Percentiles rank a stretch among this genome's conserved stretches.
Conservation (phyloP, 306 rosid species). For the Luffa aegyptiaca region DNA sequence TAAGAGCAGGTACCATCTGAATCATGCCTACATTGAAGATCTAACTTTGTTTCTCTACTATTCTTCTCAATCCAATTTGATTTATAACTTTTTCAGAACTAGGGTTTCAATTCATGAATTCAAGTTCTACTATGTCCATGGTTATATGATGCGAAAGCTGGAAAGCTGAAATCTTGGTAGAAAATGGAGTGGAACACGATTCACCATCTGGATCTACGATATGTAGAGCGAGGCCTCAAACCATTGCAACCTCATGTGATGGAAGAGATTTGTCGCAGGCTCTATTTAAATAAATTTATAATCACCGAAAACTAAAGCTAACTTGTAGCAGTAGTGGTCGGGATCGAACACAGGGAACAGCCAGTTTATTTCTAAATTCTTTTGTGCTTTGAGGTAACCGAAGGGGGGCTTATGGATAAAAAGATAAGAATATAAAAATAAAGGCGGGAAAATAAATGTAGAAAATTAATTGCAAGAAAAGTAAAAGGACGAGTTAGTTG, state of each 20-base stretch:
- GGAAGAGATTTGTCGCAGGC: too few species aligned
- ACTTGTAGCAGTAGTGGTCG: too few species aligned
- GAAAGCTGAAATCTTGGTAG: background rate
- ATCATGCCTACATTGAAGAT: background rate
- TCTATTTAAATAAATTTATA: too few species aligned
- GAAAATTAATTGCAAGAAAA: too few species aligned
- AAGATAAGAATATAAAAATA: too few species aligned
- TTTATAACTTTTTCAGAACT: background rate
- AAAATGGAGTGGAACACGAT: slow-evolving; percentile 95
- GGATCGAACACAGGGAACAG: too few species aligned
- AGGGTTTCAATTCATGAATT: background rate
- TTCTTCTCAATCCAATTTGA: slow-evolving; percentile 1
- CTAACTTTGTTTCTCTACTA: background rate
- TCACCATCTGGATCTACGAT: slow-evolving; percentile 96
- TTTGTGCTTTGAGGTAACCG: too few species aligned
- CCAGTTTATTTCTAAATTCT: too few species aligned
- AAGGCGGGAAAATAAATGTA: too few species aligned
- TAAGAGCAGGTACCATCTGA: background rate
- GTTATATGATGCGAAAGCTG: background rate
- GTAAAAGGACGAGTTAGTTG: too few species aligned
- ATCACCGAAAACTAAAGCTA: too few species aligned
- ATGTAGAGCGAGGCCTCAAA: slow-evolving; percentile 53
- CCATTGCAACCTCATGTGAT: slow-evolving; percentile 74
- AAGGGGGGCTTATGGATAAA: too few species aligned
- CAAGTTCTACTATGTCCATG: background rate